A percentile compares a stretch with the other conserved stretches of the same genome.
phyloP scores from a whole-genome alignment of 2,329 filamentous ascomycete genomes.

The Xylaria sp. region DNA sequence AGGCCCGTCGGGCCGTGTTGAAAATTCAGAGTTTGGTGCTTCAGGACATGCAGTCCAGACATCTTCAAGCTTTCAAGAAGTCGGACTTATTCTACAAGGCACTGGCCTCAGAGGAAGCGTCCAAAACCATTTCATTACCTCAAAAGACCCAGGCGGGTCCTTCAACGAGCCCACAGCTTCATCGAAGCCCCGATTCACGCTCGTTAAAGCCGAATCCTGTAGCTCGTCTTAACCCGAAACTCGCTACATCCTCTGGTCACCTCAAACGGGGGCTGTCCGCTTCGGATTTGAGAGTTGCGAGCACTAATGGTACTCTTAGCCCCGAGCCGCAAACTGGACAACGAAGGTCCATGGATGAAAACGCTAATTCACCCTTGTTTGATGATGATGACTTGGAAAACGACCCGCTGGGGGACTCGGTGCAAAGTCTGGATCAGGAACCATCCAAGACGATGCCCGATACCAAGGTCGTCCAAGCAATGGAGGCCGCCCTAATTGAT shows the following conservation, averaged over 20 bases:
- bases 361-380: slow-evolving; percentile 68
- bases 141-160: slow-evolving; percentile 41
- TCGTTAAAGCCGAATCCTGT: slow-evolving; percentile 58
- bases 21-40: slow-evolving; percentile 83
- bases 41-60: slow-evolving; percentile 81
- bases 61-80: slow-evolving; percentile 87
- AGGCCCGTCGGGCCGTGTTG: slow-evolving; percentile 82
- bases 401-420: slow-evolving; percentile 75
- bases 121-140: slow-evolving; percentile 50
- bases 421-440: slow-evolving; percentile 82
- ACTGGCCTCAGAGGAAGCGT: slow-evolving; percentile 83
- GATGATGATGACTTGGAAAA: slow-evolving; percentile 84
- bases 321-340: slow-evolving; percentile 55
- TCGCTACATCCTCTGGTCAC: slow-evolving; percentile 46
- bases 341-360: slow-evolving; percentile 78
- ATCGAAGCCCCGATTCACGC: slow-evolving; percentile 52
- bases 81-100: slow-evolving; percentile 98
- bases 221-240: slow-evolving; percentile 53
- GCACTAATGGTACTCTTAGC: slow-evolving; percentile 51
- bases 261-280: slow-evolving; percentile 58
- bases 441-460: slow-evolving; percentile 71
- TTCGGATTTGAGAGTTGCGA: slow-evolving; percentile 57
- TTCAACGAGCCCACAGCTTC: slow-evolving; percentile 43
- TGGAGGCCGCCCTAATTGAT: slow-evolving; percentile 90
- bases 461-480: slow-evolving; percentile 85